Evolutionary conservation across 2,329 filamentous ascomycete species (phyloP), one percentile per base, ranked within the genome.

Genomic region (Ploettnerulaceae sp.): DNA sequence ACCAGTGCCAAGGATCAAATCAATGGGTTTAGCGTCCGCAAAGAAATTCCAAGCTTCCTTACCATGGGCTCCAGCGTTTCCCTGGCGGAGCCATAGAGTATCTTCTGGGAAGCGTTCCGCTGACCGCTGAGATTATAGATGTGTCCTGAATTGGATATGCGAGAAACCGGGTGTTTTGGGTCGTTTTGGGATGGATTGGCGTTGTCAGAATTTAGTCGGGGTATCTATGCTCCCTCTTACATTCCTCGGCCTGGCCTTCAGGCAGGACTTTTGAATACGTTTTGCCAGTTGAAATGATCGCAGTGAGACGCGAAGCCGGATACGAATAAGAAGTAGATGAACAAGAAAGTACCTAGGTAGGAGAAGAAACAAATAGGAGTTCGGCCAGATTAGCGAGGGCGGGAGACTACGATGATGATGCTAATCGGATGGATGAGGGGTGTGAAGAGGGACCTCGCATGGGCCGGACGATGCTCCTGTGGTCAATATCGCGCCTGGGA

Each of bases 181-280:
- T 32, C 35, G 14, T 33, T 11, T 40, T 29, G 29, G 40, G 31
- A 34, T 35, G 40, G 31, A 33, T 36, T 39, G 33, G 33, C 4
- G 18, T 28, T 36, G 15, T 11, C 18, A 26, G 12, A 32, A 22
- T n/a, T 22, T 40, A 22, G 24, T 48, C 53, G 51, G 48, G n/a
- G 25, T 5, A 52, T 39, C 22, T 24, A 42, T 52, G 21, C 26
- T 26, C 49, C 33, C 22, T 45, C 47, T 52, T 48, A 51, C 41
- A 9, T n/a, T 25, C 15, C 22, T 43, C 43, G 41, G 38, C 25
- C 32, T 39, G 20, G 17, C 33, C 31, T 29, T 41, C 34, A 47
- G 36, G 36, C 36, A 28, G 36, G 31, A 24, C 17, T 15, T 26
- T 29, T 21, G 22, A 22, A 15, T 22, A 33, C 24, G 24, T 39